Evolutionary conservation across 768 basidiomycete species (phyloP).

Genomic region (Russula foetens): DNA sequence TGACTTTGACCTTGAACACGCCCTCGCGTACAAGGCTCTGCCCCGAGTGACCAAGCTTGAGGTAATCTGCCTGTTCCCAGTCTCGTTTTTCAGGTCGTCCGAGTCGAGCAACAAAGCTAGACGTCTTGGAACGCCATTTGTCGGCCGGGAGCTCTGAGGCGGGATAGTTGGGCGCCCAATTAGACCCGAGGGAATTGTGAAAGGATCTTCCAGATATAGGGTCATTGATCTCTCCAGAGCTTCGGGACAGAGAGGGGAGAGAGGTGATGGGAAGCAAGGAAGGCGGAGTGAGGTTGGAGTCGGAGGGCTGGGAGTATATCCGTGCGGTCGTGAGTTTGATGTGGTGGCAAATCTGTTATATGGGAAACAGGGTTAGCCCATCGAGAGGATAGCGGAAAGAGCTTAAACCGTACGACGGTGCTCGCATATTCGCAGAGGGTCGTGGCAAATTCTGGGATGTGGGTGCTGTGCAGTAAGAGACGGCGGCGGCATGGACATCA

Average conservation of each 20-base stretch:
- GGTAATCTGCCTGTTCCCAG: slow-evolving; percentile 21
- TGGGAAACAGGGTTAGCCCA: no score
- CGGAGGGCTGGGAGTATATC: slow-evolving; percentile 21
- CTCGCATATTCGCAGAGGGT: no score
- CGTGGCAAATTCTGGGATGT: no score
- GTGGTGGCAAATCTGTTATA: slow-evolving; percentile 11
- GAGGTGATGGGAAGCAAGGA: slow-evolving; percentile 19
- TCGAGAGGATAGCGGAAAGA: no score
- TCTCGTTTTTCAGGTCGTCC: slow-evolving; percentile 17
- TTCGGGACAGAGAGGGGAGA: slow-evolving; percentile 14
- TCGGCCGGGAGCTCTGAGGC: neutral
- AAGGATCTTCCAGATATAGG: slow-evolving; percentile 3
- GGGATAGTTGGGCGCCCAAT: slow-evolving; percentile 8
- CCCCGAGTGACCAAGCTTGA: slow-evolving; percentile 12
- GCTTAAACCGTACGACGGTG: no score
- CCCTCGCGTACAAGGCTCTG: slow-evolving; percentile 19
- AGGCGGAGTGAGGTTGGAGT: slow-evolving; percentile 19
- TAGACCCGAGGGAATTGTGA: neutral
- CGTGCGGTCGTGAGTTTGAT: slow-evolving; percentile 19
- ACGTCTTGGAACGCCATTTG: slow-evolving; percentile 17
- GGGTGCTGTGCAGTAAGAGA: neutral
- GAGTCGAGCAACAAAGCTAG: slow-evolving; percentile 18
- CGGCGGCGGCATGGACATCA: no score
- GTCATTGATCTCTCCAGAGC: slow-evolving; percentile 7
- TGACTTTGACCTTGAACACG: slow-evolving; percentile 15